Percentiles rank a stretch among this genome's conserved stretches.
These are phyloP conservation scores for Fraxinus albicans DNA, from an alignment of 305 asterid genomes.

Conservation along the genomic window DNA sequence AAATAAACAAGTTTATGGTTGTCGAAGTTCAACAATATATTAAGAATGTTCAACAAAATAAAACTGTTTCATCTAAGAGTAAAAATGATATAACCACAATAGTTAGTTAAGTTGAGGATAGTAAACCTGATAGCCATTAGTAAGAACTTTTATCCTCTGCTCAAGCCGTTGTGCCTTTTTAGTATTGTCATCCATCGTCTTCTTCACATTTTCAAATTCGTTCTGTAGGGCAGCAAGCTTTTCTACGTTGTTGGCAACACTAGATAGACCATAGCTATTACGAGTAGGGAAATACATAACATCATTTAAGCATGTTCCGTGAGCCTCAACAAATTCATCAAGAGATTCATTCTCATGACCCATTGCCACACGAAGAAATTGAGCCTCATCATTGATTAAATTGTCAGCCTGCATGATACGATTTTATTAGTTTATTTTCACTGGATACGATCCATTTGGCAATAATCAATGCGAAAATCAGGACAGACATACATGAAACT, in stretches of 20 bases:
- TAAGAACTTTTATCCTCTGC: conserved; percentile 81
- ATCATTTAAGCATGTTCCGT: conserved; percentile 70
- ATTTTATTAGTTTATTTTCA: conserved; percentile 14
- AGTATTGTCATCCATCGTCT: conserved; percentile 81
- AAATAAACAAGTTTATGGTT: conserved; percentile 1
- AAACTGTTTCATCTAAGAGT: background rate
- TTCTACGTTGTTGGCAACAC: conserved; percentile 86
- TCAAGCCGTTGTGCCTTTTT: conserved; percentile 80
- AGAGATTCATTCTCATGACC: conserved; percentile 82
- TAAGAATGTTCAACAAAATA: conserved; percentile 9
- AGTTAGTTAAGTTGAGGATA: conserved; percentile 18
- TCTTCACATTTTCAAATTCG: conserved; percentile 84
- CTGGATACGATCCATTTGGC: background rate
- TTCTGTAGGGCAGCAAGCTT: conserved; percentile 76
- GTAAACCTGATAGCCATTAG: conserved; percentile 85
- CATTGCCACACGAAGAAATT: conserved; percentile 67
- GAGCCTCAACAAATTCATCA: conserved; percentile 82
- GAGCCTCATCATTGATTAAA: conserved; percentile 59
- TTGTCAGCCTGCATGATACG: conserved; percentile 62
- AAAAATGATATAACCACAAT: conserved; percentile 6
- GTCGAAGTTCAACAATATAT: conserved; percentile 10
- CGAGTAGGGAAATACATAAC: conserved; percentile 90
- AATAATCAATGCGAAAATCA: conserved; percentile 5
- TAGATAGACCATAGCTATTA: conserved; percentile 73
- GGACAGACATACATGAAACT: background rate